These are phyloP conservation scores for Luffa aegyptiaca DNA, from an alignment of 306 rosid species.

Conservation along the genomic window DNA sequence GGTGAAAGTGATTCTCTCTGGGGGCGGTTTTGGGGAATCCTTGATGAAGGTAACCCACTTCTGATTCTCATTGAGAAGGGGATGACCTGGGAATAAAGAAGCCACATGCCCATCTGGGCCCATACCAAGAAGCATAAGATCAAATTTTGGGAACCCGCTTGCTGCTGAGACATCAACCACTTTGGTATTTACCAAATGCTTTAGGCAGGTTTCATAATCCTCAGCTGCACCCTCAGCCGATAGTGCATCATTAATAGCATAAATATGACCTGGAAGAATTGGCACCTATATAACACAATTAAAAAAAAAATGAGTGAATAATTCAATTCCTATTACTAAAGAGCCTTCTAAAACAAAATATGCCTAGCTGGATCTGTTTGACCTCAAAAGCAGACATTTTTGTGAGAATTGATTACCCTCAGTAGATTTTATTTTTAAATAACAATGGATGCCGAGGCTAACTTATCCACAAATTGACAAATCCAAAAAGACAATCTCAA, in stretches of 20 bases:
- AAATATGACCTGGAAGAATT: conserved; percentile 46
- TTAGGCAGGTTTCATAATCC: conserved; percentile 69
- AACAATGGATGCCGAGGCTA: background rate
- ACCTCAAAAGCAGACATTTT: background rate
- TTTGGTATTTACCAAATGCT: conserved; percentile 35
- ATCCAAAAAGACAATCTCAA: background rate
- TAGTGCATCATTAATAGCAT: conserved; percentile 72
- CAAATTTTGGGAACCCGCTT: conserved; percentile 78
- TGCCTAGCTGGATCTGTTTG: background rate
- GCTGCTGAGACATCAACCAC: conserved; percentile 38
- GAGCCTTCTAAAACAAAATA: background rate
- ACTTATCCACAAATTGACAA: background rate
- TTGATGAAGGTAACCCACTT: conserved; percentile 73
- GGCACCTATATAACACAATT: conserved; percentile 42
- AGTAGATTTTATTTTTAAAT: background rate
- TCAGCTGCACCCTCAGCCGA: conserved; percentile 91
- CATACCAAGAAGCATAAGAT: conserved; percentile 90
- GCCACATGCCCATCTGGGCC: conserved; percentile 99
- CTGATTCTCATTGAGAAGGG: conserved; percentile 56
- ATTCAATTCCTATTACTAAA: background rate
- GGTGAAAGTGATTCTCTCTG: conserved; percentile 80
- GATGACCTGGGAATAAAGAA: conserved; percentile 91
- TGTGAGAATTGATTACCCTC: background rate
- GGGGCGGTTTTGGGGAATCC: conserved; percentile 96
- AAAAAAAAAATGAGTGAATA: background rate